A percentile compares a stretch with the other conserved stretches of the same genome.
These are phyloP conservation scores for Apodospora peruviana DNA, from an alignment of 495 filamentous ascomycete species.

Conservation along the genomic window DNA sequence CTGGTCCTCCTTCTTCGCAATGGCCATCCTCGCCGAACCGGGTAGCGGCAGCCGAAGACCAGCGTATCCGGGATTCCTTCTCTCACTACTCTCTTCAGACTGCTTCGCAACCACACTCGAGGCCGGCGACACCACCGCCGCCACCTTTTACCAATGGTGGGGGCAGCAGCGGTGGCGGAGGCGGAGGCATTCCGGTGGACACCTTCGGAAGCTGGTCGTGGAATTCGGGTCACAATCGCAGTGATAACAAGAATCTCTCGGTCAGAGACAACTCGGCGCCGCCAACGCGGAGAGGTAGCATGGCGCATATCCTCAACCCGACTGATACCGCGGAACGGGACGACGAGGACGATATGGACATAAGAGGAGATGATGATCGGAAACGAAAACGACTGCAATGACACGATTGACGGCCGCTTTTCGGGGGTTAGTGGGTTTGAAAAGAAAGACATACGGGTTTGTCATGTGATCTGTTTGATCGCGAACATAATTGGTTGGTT, in stretches of 20 bases:
- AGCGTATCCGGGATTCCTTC: constrained; percentile 74
- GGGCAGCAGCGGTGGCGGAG: constrained; percentile 20
- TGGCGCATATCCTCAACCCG: constrained; percentile 70
- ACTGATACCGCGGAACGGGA: constrained; percentile 41
- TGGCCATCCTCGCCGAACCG: constrained; percentile 87
- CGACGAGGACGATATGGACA: constrained; percentile 38
- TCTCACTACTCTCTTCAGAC: constrained; percentile 74
- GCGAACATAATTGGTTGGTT: too few relatives aligned
- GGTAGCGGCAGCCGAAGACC: constrained; percentile 57
- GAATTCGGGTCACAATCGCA: constrained; percentile 34
- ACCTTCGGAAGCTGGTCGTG: constrained; percentile 51
- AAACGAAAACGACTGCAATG: constrained; percentile 70
- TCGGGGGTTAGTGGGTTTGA: not conserved
- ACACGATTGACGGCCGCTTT: not conserved
- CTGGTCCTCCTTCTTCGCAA: constrained; percentile 65
- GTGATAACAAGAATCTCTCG: constrained; percentile 37
- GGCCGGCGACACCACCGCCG: constrained; percentile 66
- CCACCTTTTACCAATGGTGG: constrained; percentile 36
- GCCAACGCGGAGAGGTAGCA: constrained; percentile 52
- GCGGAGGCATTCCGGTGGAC: constrained; percentile 34
- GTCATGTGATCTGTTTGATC: not conserved
- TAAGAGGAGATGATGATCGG: constrained; percentile 53
- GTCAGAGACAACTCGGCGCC: constrained; percentile 50
- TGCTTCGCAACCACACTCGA: constrained; percentile 51
- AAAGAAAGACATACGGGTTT: not conserved